Conservation (phyloP, 2,329 filamentous ascomycete species). For the Hymenoscyphus fraxineus region DNA sequence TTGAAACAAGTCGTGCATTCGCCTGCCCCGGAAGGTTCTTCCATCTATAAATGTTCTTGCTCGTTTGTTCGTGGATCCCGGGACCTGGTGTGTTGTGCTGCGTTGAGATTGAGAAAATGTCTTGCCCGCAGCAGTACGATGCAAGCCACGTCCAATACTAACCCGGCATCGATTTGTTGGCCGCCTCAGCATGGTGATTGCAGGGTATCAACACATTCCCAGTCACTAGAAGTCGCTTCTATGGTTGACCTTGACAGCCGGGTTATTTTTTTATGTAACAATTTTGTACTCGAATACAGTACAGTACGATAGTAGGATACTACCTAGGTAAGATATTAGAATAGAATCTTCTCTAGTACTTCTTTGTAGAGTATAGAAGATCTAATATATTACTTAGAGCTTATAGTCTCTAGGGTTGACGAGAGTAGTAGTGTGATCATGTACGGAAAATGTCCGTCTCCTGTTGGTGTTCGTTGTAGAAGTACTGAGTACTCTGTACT, state of each 20-base stretch:
- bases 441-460: neutral
- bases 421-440: constrained; percentile 7
- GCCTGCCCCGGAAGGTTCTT: neutral
- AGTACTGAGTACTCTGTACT: neutral
- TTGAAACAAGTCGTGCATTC: constrained; percentile 7
- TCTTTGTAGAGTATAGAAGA: no score
- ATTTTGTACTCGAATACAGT: constrained; percentile 4
- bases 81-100: constrained; percentile 10
- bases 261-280: neutral
- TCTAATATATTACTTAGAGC: no score
- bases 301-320: no score
- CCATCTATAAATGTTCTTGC: neutral
- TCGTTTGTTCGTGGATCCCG: constrained; percentile 12
- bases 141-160: constrained; percentile 4
- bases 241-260: constrained; percentile 16
- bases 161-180: constrained; percentile 6
- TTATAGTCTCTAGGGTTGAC: no score
- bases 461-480: neutral
- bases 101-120: constrained; percentile 9
- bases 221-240: constrained; percentile 20
- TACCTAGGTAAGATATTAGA: no score
- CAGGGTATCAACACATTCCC: constrained; percentile 16
- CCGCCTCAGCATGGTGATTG: neutral
- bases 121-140: constrained; percentile 13
- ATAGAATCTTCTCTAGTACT: no score